phyloP scores from a whole-genome alignment of 164 flowering plant genomes.

The Akebia trifoliata region DNA sequence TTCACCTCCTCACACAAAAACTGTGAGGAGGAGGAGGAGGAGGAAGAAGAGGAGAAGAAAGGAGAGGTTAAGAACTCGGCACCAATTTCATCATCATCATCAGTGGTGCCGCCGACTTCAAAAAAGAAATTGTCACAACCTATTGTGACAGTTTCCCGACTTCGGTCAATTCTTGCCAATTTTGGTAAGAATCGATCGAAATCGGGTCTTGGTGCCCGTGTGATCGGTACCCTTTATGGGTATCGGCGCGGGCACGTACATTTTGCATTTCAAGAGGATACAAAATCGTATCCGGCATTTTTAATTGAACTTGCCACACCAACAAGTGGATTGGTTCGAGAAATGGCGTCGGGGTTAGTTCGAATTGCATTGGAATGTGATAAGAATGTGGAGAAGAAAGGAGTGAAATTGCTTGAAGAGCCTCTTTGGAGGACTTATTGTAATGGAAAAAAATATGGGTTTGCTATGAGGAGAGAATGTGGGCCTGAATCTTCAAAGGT shows the following conservation, averaged over 20 bases:
- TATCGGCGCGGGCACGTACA: conserved; percentile 77
- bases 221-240: conserved; percentile 85
- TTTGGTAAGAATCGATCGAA: conserved; percentile 26
- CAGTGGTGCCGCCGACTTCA: neutral
- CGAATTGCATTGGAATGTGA: conserved; percentile 89
- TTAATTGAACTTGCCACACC: conserved; percentile 74
- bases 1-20: conserved; percentile 26
- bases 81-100: conserved; percentile 1
- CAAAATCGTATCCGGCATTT: conserved; percentile 50
- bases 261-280: conserved; percentile 71
- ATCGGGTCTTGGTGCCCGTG: conserved; percentile 38
- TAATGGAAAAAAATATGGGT: conserved; percentile 91
- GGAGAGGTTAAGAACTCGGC: neutral
- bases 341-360: conserved; percentile 97
- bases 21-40: neutral
- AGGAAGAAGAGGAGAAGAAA: conserved; percentile 11
- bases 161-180: conserved; percentile 46
- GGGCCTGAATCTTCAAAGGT: conserved; percentile 69
- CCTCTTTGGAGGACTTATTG: conserved; percentile 82
- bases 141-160: conserved; percentile 32
- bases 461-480: conserved; percentile 57
- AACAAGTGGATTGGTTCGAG: conserved; percentile 63
- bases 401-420: conserved; percentile 58
- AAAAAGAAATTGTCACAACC: conserved; percentile 34
- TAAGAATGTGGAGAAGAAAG: conserved; percentile 39